Evolutionary conservation across 2,329 filamentous ascomycete species (phyloP), one percentile per base, ranked within the genome.

Genomic region (Capronia americana): DNA sequence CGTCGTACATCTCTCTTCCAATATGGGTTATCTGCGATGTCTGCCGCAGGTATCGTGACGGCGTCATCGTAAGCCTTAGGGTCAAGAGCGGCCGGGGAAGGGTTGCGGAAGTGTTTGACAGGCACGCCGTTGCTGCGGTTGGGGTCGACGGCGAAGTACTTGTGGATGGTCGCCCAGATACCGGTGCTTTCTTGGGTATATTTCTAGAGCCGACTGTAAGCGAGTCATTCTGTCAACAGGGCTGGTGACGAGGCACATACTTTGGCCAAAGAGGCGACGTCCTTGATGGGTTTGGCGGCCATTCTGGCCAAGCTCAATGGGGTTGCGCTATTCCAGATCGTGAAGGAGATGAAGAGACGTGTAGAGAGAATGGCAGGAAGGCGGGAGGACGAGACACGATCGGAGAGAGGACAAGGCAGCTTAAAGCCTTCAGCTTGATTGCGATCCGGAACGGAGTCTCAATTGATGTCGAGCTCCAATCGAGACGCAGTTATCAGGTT

Each of bases 1-100:
- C 95, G 87, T 74, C 95, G 91, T 68, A 83, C 79, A 77, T 99
- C 95, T 75, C 95, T 93, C 85, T 96, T 96, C 92, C 93, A 99
- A 84, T 97, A 96, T 44, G 92, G 88, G 82, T 96, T 96, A 79
- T 94, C 92, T 74, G 92, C 92, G 74, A 96, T 89, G 78, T 96
- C 92, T 72, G 86, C 92, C 1, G 92, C 91, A n/a, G 92, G 92
- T 0, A 90, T 66, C 14, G 92, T 96, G 66, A 94, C 90, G 24
- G 92, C 91, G 77, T 96, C 92, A 78, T 91, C 87, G 82, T 94
- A 95, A 66, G 79, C 79, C 64, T 86, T 81, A 41, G 92, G 91
- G 74, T 92, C 88, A 74, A 87, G 83, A 72, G 83, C 84, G 71
- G 91, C 92, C 10, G 91, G 95, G 57, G 93, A 81, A 67, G 95